Conservation (phyloP, 257 asterid genomes). For the Capsicum baccatum region DNA sequence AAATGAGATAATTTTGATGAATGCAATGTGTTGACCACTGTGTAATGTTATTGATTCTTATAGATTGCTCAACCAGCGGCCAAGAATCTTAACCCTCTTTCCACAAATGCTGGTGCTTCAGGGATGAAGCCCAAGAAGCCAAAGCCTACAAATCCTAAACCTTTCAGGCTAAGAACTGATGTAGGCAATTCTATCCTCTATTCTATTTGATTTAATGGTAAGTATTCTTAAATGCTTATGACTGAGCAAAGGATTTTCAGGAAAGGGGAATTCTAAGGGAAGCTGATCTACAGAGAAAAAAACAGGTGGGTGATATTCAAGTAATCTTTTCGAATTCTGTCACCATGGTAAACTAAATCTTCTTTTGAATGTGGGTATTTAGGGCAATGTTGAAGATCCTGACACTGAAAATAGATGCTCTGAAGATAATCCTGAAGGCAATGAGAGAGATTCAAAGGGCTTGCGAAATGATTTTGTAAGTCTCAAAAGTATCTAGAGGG, state of each 20-base stretch:
- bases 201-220: not conserved
- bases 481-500: not conserved
- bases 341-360: not conserved
- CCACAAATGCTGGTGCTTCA: conserved; percentile 37
- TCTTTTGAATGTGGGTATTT: conserved; percentile 21
- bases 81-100: conserved; percentile 44
- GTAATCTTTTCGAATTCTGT: conserved; percentile 35
- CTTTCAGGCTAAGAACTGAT: conserved; percentile 95
- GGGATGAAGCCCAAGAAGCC: conserved; percentile 68
- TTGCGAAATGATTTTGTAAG: conserved; percentile 28
- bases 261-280: conserved; percentile 91
- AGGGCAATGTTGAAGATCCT: conserved; percentile 25
- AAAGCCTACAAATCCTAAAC: conserved; percentile 88
- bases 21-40: conserved; percentile 13
- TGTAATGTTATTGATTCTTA: conserved; percentile 14
- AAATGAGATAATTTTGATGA: conserved; percentile 23
- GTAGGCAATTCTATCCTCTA: conserved; percentile 52
- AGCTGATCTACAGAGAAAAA: conserved; percentile 68
- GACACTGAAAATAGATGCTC: conserved; percentile 15
- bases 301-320: conserved; percentile 49
- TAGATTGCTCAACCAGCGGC: conserved; percentile 53
- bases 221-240: conserved; percentile 22
- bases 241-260: conserved; percentile 49
- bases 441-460: conserved; percentile 30
- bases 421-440: conserved; percentile 19